These are phyloP conservation scores for Lachancea kluyveri DNA, from an alignment of 805 yeast genomes.

Conservation along the genomic window DNA sequence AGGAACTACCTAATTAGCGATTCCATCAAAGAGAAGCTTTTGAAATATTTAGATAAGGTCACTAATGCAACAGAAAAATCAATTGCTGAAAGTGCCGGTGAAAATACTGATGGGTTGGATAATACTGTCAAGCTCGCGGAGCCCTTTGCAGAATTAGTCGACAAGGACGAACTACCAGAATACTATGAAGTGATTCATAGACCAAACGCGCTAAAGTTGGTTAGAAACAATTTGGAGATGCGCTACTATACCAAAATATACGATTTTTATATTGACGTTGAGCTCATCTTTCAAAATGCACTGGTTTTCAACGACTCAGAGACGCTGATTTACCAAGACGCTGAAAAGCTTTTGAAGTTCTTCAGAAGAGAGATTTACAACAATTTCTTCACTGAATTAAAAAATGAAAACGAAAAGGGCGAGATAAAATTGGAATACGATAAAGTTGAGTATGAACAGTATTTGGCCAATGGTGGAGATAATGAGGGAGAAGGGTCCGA, in stretches of 20 bases:
- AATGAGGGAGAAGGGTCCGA: conserved; percentile 13
- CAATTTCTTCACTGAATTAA: conserved; percentile 23
- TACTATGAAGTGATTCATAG: conserved; percentile 64
- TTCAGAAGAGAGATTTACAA: conserved; percentile 34
- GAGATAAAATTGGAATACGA: conserved; percentile 27
- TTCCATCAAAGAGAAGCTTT: conserved; percentile 18
- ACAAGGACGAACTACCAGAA: conserved; percentile 67
- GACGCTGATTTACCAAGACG: conserved; percentile 66
- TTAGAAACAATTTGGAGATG: conserved; percentile 45
- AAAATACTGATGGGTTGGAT: conserved; percentile 18
- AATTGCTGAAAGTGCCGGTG: conserved; percentile 13
- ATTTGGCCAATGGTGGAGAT: conserved; percentile 19
- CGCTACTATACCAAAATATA: conserved; percentile 50
- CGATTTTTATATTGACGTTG: conserved; percentile 52
- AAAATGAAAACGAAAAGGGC: conserved; percentile 27
- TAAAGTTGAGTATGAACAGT: conserved; percentile 26
- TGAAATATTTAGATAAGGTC: conserved; percentile 19
- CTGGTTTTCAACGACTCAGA: conserved; percentile 68
- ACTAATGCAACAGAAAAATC: conserved; percentile 26
- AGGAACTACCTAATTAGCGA: conserved; percentile 27
- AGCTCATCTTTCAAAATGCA: conserved; percentile 72
- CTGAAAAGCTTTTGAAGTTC: conserved; percentile 49
- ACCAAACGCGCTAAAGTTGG: conserved; percentile 67
- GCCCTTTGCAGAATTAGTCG: conserved; percentile 73
- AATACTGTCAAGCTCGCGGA: conserved; percentile 41